phyloP scores from a whole-genome alignment of 2,329 filamentous ascomycete species.

The Penicillium sp. region DNA sequence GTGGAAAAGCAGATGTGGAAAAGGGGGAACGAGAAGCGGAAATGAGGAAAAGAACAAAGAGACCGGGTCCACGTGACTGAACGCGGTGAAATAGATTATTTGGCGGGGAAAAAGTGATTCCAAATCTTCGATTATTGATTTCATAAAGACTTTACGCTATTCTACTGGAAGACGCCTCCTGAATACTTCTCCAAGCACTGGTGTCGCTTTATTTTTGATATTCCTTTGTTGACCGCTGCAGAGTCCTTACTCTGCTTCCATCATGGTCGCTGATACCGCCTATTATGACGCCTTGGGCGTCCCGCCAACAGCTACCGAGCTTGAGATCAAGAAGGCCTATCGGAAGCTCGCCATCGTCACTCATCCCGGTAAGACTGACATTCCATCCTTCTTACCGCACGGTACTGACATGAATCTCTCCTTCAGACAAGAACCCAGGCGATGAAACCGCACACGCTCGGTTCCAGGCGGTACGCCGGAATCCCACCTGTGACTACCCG shows the following conservation, averaged over 20 bases:
- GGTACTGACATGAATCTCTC: background rate
- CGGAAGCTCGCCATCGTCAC: slow-evolving; percentile 91
- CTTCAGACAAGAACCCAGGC: slow-evolving; percentile 92
- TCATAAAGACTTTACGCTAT: background rate
- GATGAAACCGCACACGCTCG: slow-evolving; percentile 91
- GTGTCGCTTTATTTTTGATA: background rate
- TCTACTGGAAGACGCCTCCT: background rate
- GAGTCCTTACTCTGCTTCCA: slow-evolving; percentile 8
- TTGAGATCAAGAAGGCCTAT: slow-evolving; percentile 97
- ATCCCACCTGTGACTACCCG: background rate
- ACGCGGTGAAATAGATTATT: background rate
- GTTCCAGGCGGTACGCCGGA: slow-evolving; percentile 73
- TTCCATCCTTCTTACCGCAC: background rate
- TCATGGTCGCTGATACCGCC: slow-evolving; percentile 82
- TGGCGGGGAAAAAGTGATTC: background rate
- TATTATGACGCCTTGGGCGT: slow-evolving; percentile 90
- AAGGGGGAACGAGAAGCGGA: background rate
- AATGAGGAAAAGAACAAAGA: slow-evolving; percentile 2
- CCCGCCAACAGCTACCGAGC: slow-evolving; percentile 77
- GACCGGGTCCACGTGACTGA: background rate
- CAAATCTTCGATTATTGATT: background rate
- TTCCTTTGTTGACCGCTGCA: background rate
- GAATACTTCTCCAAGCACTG: background rate
- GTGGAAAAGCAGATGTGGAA: slow-evolving; percentile 11
- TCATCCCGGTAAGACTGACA: slow-evolving; percentile 67